These are phyloP conservation scores for Cicer judaicum DNA, from an alignment of 306 rosid genomes.

Conservation along the genomic window DNA sequence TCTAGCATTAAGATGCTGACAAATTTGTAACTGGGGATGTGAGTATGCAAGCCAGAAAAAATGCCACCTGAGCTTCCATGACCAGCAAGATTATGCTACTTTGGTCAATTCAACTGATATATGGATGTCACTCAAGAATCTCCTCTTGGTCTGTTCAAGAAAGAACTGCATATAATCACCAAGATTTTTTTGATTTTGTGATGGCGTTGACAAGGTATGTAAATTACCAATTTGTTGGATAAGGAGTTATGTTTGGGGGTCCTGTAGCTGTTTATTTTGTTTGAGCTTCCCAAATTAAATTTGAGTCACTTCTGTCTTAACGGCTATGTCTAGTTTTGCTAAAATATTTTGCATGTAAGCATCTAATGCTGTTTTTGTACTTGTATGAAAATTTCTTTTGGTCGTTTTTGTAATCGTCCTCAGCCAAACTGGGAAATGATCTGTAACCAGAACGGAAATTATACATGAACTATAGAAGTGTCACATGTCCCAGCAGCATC, in stretches of 20 bases:
- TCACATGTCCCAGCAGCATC: constrained; percentile 21
- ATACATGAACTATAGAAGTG: constrained; percentile 1
- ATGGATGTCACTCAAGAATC: constrained; percentile 28
- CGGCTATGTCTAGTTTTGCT: constrained; percentile 26
- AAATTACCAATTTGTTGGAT: constrained; percentile 42
- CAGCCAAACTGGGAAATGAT: constrained; percentile 27
- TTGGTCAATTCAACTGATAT: constrained; percentile 31
- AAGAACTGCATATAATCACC: constrained; percentile 36
- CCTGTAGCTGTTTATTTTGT: constrained; percentile 36
- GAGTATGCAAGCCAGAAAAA: constrained; percentile 38
- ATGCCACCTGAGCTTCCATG: constrained; percentile 24
- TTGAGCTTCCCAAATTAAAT: constrained; percentile 42
- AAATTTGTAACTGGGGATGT: constrained; percentile 28
- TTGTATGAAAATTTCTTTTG: constrained; percentile 27
- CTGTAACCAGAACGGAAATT: constrained; percentile 31
- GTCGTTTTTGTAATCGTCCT: constrained; percentile 31
- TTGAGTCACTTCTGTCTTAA: constrained; percentile 29
- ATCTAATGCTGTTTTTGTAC: constrained; percentile 29
- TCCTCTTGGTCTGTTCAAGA: constrained; percentile 38
- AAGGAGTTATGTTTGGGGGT: constrained; percentile 33
- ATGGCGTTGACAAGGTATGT: constrained; percentile 43
- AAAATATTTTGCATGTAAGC: constrained; percentile 33
- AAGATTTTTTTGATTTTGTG: constrained; percentile 44
- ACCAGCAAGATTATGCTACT: constrained; percentile 34
- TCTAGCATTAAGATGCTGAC: constrained; percentile 50